phyloP scores from a whole-genome alignment of 2,329 filamentous ascomycete species.

The Hysterium pulicare region DNA sequence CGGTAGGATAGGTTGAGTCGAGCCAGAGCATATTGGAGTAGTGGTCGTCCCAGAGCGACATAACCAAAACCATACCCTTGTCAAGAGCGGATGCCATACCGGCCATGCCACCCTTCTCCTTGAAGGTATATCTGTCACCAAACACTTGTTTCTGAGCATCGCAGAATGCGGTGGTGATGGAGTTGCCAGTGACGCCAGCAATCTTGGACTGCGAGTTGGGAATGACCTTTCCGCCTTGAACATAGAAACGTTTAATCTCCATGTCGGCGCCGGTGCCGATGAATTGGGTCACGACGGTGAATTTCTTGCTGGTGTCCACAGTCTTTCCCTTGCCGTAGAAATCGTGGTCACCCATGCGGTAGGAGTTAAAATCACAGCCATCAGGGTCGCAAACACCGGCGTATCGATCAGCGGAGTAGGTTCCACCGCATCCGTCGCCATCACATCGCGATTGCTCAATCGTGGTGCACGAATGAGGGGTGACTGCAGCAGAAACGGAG shows the following conservation, averaged over 20 bases:
- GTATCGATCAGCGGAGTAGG: constrained; percentile 50
- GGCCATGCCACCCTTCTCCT: constrained; percentile 43
- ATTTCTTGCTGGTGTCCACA: constrained; percentile 34
- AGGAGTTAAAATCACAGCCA: constrained; percentile 58
- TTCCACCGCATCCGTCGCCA: constrained; percentile 44
- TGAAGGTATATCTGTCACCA: constrained; percentile 51
- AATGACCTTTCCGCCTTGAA: constrained; percentile 46
- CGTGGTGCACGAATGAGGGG: constrained; percentile 58
- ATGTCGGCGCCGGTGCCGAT: constrained; percentile 38
- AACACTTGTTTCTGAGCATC: constrained; percentile 52
- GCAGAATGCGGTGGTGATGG: constrained; percentile 56
- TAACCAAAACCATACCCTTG: constrained; percentile 5
- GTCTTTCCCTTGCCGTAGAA: constrained; percentile 58
- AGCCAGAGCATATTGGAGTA: constrained; percentile 57
- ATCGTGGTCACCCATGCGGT: constrained; percentile 57
- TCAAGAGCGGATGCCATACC: constrained; percentile 17
- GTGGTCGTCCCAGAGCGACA: constrained; percentile 47
- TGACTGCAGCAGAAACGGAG: constrained; percentile 57
- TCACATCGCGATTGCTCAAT: constrained; percentile 50
- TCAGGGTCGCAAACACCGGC: constrained; percentile 61
- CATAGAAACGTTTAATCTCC: constrained; percentile 46
- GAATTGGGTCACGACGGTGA: constrained; percentile 50
- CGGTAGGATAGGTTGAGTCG: constrained; percentile 58
- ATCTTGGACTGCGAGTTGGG: constrained; percentile 41
- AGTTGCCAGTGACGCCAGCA: constrained; percentile 46